phyloP scores from a whole-genome alignment of 257 asterid species.

The Rubia yunnanensis region DNA sequence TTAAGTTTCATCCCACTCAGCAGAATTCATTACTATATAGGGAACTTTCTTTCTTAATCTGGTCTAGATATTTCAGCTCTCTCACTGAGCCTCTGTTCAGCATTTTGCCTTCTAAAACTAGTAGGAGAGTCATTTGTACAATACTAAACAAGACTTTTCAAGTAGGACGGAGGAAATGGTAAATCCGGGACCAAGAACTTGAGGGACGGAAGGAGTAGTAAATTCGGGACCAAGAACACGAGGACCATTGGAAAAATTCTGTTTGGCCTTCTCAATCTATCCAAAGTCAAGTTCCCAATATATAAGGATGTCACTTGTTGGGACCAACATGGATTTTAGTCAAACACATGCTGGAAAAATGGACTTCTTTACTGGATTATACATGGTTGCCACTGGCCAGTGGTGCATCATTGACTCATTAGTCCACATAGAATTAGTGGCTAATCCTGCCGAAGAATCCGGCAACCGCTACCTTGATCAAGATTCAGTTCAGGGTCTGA shows the following conservation, averaged over 20 bases:
- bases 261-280: background rate
- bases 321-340: background rate
- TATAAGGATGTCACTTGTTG: background rate
- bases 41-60: background rate
- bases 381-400: background rate
- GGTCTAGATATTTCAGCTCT: background rate
- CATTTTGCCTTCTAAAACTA: background rate
- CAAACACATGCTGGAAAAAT: conserved; percentile 2
- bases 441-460: background rate
- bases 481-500: background rate
- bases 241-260: background rate
- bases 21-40: background rate
- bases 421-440: background rate
- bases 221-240: background rate
- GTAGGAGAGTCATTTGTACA: background rate
- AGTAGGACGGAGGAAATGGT: background rate
- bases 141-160: background rate
- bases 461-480: background rate
- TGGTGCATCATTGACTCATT: background rate
- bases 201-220: background rate
- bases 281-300: background rate
- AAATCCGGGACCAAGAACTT: background rate
- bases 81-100: background rate
- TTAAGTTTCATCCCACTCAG: background rate
- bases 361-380: background rate